Conservation (phyloP, 1,284 basidiomycete genomes). For the Erythrobasidium hasegawianum region DNA sequence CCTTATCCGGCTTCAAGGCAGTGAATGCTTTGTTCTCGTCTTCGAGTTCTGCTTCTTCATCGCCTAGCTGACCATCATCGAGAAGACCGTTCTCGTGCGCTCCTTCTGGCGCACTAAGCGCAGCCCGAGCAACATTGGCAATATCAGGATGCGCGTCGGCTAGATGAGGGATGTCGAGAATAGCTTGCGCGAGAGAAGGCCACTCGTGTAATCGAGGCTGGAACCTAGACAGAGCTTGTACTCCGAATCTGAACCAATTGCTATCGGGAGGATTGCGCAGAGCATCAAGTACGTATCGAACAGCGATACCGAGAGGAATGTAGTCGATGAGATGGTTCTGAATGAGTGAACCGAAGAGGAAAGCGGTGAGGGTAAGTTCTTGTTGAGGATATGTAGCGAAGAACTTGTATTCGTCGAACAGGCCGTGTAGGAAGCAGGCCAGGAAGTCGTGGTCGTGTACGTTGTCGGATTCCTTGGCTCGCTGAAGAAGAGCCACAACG, state of each 20-base stretch:
- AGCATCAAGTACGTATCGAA: conserved; percentile 94
- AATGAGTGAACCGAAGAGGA: conserved; percentile 93
- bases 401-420: conserved; percentile 99
- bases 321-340: conserved; percentile 90
- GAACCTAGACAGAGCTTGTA: conserved; percentile 84
- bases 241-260: conserved; percentile 92
- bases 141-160: conserved; percentile 83
- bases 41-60: conserved; percentile 50
- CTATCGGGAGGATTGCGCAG: conserved; percentile 83
- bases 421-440: conserved; percentile 97
- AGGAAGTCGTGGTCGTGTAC: conserved; percentile 90
- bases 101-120: conserved; percentile 55
- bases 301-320: conserved; percentile 92
- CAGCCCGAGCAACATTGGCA: conserved; percentile 65
- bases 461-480: conserved; percentile 76
- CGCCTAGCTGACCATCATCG: conserved; percentile 47
- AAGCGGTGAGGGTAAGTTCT: conserved; percentile 92
- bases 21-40: conserved; percentile 51
- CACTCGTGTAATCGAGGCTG: conserved; percentile 85
- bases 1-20: conserved; percentile 53
- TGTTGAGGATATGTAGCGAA: conserved; percentile 95
- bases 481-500: conserved; percentile 80
- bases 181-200: conserved; percentile 85
- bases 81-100: conserved; percentile 52
- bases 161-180: conserved; percentile 82